These are phyloP conservation scores for Cordyceps militaris DNA, from an alignment of 2,329 filamentous ascomycete genomes.

Conservation along the genomic window DNA sequence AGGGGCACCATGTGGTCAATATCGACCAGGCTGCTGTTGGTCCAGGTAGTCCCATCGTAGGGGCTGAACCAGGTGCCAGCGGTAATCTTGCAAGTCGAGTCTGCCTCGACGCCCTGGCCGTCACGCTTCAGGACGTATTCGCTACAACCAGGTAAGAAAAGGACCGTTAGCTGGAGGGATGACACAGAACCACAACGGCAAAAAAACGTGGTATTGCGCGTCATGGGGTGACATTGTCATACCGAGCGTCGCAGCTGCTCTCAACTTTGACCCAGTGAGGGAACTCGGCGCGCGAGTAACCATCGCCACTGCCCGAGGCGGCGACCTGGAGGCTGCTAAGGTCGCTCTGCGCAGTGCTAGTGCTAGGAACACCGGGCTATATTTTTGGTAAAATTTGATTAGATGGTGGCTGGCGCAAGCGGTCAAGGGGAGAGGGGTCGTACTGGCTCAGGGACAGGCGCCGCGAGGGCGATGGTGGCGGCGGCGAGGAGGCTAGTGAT, in stretches of 20 bases:
- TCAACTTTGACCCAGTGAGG: conserved; percentile 62
- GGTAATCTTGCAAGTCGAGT: conserved; percentile 53
- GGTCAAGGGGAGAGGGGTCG: neutral
- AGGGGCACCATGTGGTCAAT: conserved; percentile 81
- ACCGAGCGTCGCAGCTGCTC: conserved; percentile 63
- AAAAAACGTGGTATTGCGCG: neutral
- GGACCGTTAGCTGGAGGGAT: neutral
- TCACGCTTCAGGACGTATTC: conserved; percentile 70
- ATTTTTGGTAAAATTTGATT: neutral
- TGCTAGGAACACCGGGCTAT: conserved; percentile 56
- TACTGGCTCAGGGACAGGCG: conserved; percentile 23
- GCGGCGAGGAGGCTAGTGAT: conserved; percentile 15
- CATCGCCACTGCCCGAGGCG: conserved; percentile 43
- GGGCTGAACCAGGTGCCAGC: conserved; percentile 64
- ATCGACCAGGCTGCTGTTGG: conserved; percentile 60
- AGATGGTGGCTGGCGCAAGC: neutral
- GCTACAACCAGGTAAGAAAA: conserved; percentile 21
- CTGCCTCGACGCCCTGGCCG: conserved; percentile 54
- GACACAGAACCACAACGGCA: neutral
- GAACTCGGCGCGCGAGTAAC: conserved; percentile 62
- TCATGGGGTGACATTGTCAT: conserved; percentile 14
- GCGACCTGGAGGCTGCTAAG: conserved; percentile 54
- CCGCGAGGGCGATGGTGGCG: conserved; percentile 18
- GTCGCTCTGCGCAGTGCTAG: conserved; percentile 47
- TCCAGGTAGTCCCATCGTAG: conserved; percentile 69